Percentiles rank a stretch among this genome's conserved stretches.
phyloP scores from a whole-genome alignment of 495 filamentous ascomycete species.

The Aspergillus nidulans region DNA sequence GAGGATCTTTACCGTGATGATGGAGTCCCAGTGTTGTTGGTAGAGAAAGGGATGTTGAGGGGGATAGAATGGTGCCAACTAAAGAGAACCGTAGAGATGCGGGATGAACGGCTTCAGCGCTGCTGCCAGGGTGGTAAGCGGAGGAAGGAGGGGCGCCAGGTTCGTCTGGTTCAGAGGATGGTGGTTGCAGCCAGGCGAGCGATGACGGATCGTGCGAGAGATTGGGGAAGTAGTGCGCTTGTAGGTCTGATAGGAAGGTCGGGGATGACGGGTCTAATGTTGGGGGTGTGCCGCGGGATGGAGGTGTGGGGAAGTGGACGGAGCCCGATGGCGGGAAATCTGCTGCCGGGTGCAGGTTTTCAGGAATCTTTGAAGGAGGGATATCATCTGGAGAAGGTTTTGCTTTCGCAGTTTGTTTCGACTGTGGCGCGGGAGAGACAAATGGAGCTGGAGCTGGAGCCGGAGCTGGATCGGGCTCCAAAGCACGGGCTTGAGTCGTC shows the following conservation, averaged over 20 bases:
- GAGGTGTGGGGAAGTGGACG: conserved; percentile 60
- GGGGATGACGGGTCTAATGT: conserved; percentile 79
- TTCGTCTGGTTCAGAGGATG: conserved; percentile 56
- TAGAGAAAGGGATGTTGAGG: conserved; percentile 63
- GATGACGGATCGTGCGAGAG: conserved; percentile 79
- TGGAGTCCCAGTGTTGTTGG: conserved; percentile 76
- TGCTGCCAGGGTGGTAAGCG: conserved; percentile 73
- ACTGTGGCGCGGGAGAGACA: conserved; percentile 7
- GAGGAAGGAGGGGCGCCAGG: conserved; percentile 36
- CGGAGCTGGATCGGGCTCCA: conserved; percentile 2
- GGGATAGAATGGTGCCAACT: conserved; percentile 69
- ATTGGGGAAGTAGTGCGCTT: conserved; percentile 87
- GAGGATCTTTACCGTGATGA: conserved; percentile 89
- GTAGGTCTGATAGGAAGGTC: conserved; percentile 76
- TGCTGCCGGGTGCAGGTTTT: conserved; percentile 41
- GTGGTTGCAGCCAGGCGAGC: conserved; percentile 82
- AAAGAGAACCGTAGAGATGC: conserved; percentile 87
- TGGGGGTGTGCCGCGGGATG: conserved; percentile 43
- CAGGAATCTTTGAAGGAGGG: conserved; percentile 29
- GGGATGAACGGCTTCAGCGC: conserved; percentile 58
- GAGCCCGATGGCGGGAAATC: conserved; percentile 33
- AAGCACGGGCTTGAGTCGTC: background rate
- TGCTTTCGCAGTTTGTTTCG: conserved; percentile 1
- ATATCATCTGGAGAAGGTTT: conserved; percentile 32
- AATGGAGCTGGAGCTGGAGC: conserved; percentile 16